phyloP scores from a whole-genome alignment of 306 rosid genomes.

The Begonia fuchsioides region DNA sequence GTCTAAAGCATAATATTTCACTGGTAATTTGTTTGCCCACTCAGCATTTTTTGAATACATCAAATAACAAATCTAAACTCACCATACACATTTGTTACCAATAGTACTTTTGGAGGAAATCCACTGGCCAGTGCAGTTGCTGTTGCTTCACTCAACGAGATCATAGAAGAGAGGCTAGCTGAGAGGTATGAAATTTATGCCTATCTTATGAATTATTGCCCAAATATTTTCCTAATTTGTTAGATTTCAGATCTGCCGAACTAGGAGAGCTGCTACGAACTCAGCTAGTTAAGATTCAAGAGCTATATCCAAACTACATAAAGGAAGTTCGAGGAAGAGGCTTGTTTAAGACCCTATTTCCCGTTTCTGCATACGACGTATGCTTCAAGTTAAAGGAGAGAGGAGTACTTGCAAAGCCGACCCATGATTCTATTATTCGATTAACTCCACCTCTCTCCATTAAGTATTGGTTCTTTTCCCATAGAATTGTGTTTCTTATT shows the following conservation, averaged over 20 bases:
- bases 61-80: constrained; percentile 9
- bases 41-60: background rate
- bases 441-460: constrained; percentile 88
- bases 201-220: background rate
- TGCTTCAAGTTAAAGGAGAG: constrained; percentile 75
- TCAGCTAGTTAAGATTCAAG: constrained; percentile 49
- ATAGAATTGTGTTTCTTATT: background rate
- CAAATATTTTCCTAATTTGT: too few species aligned
- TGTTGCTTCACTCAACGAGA: constrained; percentile 72
- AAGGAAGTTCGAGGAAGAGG: constrained; percentile 81
- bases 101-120: constrained; percentile 93
- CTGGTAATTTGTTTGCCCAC: too few species aligned
- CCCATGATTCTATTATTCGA: constrained; percentile 76
- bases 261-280: constrained; percentile 47
- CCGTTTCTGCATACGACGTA: constrained; percentile 63
- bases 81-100: constrained; percentile 11
- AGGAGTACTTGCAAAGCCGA: constrained; percentile 95
- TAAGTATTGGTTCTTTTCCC: too few species aligned
- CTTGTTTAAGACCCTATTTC: constrained; percentile 46
- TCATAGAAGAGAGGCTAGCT: constrained; percentile 57
- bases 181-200: constrained; percentile 48
- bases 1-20: too few species aligned
- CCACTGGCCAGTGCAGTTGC: constrained; percentile 97
- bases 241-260: constrained; percentile 35
- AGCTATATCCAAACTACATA: constrained; percentile 40